Evolutionary conservation across 108 stramenopile genomes (phyloP).

Genomic region (Nannochloropsis granulata): DNA sequence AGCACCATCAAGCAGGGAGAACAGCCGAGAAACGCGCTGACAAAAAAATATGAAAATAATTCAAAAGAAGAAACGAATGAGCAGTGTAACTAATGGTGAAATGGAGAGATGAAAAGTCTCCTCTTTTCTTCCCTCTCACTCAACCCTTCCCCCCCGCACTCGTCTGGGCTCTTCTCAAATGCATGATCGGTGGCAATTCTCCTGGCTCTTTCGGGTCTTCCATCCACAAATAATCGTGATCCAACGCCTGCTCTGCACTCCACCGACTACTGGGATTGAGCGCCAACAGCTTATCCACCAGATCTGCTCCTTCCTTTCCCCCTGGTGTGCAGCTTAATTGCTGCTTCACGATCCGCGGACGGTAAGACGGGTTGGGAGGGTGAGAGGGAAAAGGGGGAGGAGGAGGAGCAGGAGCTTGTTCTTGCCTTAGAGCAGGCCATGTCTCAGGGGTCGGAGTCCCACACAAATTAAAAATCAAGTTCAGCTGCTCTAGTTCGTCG

Average conservation of each 20-base stretch:
- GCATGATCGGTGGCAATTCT: neutral
- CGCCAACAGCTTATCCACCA: constrained; percentile 15
- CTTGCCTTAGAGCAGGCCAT: neutral
- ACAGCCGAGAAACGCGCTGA: too few species aligned
- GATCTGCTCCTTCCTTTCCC: neutral
- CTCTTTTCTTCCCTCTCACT: neutral
- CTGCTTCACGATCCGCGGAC: neutral
- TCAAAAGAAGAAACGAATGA: too few species aligned
- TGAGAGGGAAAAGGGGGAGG: neutral
- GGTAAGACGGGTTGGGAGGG: neutral
- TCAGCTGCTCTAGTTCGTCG: constrained; percentile 26
- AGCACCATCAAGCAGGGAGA: too few species aligned
- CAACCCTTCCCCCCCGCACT: neutral
- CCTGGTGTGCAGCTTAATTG: neutral
- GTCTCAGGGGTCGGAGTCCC: constrained; percentile 15
- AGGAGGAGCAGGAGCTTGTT: neutral
- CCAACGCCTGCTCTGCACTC: constrained; percentile 9
- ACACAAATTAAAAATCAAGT: constrained; percentile 18
- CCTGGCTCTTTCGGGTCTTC: neutral
- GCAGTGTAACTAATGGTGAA: too few species aligned
- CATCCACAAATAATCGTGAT: constrained; percentile 11
- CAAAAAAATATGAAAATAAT: too few species aligned
- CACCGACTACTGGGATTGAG: constrained; percentile 19
- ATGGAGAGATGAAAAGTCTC: too few species aligned
- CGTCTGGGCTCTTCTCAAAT: neutral